Percentiles rank a stretch among this genome's conserved stretches.
These are phyloP conservation scores for Suillus subalutaceus DNA, from an alignment of 768 basidiomycete genomes.

Conservation along the genomic window DNA sequence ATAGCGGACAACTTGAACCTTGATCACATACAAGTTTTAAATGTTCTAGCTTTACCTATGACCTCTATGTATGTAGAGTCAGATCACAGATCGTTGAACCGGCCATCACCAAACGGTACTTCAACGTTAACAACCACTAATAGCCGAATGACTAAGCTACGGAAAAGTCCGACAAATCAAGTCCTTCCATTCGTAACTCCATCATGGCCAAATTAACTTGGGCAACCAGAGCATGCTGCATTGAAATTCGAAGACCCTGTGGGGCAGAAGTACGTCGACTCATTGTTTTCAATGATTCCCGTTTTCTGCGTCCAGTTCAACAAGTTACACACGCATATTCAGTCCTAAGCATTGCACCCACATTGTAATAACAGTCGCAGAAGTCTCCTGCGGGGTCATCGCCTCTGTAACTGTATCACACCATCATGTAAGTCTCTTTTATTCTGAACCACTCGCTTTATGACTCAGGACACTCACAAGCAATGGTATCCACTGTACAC, in stretches of 20 bases:
- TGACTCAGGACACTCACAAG: not conserved
- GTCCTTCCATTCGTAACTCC: not conserved
- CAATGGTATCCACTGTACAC: conserved; percentile 6
- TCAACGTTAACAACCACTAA: not conserved
- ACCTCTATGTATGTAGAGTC: not conserved
- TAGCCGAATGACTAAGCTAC: conserved; percentile 4
- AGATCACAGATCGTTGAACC: not conserved
- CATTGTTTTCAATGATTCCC: not conserved
- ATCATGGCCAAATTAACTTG: not conserved
- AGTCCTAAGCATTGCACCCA: not conserved
- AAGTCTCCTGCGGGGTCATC: not conserved
- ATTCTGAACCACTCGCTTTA: not conserved
- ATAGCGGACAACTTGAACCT: not conserved
- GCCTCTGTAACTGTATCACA: not conserved
- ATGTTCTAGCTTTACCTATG: not conserved
- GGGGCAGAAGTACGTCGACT: conserved; percentile 3
- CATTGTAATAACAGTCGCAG: conserved; percentile 6
- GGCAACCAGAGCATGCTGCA: not conserved
- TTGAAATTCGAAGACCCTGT: not conserved
- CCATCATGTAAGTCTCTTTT: not conserved
- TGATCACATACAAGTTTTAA: not conserved
- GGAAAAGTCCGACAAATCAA: not conserved
- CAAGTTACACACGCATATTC: not conserved
- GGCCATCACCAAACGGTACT: not conserved
- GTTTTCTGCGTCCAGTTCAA: conserved; percentile 1